Base-by-base conservation (phyloP, 2,329 filamentous ascomycete genomes). In the Microcyclosporella mali region DNA sequence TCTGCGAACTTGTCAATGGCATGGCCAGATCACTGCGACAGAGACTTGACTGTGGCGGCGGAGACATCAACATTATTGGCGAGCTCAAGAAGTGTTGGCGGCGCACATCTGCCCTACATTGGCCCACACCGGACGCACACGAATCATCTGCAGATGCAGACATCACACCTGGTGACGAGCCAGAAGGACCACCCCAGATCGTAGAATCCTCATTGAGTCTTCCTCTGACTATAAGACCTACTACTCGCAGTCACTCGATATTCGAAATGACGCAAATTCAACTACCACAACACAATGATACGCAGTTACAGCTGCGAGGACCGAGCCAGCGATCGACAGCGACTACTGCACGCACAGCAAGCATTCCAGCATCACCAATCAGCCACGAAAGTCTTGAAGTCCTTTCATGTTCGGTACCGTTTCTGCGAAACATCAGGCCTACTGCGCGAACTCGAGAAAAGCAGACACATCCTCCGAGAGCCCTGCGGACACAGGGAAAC, bases 51-150 rank as follows among this genome's bases (percentile, higher is more conserved):
- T 69, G 72, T 33, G 75, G 78, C 27, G 72, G 70, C 40, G 81
- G 79, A 36, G 80, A 84, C 56, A 65, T 94, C 46, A 95, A 95
- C 65, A 94, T 97, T 52, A 73, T 98, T 28, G 81, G 84, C 21
- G 92, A 98, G 65, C 70, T 98, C 49, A 98, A 98, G 65, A 94
- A 95, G 62, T 97, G 92, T 62, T 98, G 92, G 92, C 82, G 89
- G 62, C 79, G 89, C 39, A 86, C 92, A 15, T 97, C 89, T 62
- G 82, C 85, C 0, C 70, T 89, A 42, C 95, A 89, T 62, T 98
- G 92, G 90, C 86, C 94, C 49, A 77, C 77, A 0, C 71, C 79
- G 0, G 79, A 86, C 35, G 82, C 82, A 28, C 74, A 50, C 17
- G 53, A 57, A 16, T 43, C 47, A 10, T 75, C 73, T 11, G 72